A percentile compares a stretch with the other conserved stretches of the same genome.
Evolutionary conservation across 2,329 filamentous ascomycete species (phyloP).

Genomic region (Dendrostoma leiphaemia): DNA sequence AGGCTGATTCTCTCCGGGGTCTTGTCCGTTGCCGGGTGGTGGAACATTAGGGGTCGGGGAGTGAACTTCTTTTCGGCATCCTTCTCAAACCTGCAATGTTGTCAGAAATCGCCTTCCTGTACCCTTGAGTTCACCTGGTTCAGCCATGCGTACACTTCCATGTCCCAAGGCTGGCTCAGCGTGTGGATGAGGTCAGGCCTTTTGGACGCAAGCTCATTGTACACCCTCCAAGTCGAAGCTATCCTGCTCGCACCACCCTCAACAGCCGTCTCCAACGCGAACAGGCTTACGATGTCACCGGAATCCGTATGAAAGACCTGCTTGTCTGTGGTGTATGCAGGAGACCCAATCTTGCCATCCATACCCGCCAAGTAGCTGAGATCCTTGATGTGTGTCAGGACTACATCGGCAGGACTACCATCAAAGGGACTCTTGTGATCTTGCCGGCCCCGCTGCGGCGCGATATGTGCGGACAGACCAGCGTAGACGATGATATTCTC

Average conservation of each 20-base stretch:
- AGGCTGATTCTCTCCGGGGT: constrained; percentile 54
- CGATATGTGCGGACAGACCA: constrained; percentile 59
- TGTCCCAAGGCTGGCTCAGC: constrained; percentile 49
- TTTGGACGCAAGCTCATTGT: constrained; percentile 59
- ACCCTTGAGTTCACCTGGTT: too few species aligned
- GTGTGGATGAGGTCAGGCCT: constrained; percentile 60
- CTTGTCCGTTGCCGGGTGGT: constrained; percentile 44
- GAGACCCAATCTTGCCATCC: constrained; percentile 48
- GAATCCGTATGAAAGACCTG: constrained; percentile 62
- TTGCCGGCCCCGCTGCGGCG: constrained; percentile 49
- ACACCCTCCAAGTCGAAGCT: constrained; percentile 57
- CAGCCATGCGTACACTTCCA: constrained; percentile 46
- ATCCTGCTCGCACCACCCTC: constrained; percentile 58
- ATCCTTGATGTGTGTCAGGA: constrained; percentile 63
- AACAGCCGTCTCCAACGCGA: constrained; percentile 51
- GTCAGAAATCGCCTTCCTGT: too few species aligned
- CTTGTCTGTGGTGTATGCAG: constrained; percentile 59
- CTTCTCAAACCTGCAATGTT: constrained; percentile 53
- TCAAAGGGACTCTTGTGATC: constrained; percentile 40
- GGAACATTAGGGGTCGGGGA: constrained; percentile 52
- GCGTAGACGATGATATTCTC: constrained; percentile 60
- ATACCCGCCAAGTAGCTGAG: constrained; percentile 38
- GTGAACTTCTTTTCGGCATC: constrained; percentile 39
- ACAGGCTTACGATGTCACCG: constrained; percentile 58
- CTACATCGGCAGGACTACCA: constrained; percentile 48